These are phyloP conservation scores for Groenewaldozyma tartarivorans DNA, from an alignment of 805 yeast species.

Conservation along the genomic window DNA sequence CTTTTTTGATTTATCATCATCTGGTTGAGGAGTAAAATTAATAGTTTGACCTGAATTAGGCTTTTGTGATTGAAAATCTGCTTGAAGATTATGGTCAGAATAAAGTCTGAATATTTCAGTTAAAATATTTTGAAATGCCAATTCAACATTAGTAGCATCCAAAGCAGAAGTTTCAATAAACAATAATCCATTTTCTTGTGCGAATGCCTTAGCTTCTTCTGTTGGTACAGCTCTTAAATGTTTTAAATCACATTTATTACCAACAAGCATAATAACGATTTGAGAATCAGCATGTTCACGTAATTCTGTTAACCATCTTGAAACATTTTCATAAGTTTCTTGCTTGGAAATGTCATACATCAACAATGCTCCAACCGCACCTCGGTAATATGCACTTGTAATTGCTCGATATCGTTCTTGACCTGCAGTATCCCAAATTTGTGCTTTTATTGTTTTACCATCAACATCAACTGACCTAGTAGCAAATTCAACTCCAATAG, in stretches of 20 bases:
- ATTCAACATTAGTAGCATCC: slow-evolving; percentile 88
- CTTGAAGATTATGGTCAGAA: slow-evolving; percentile 86
- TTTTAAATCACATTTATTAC: slow-evolving; percentile 91
- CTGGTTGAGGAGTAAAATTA: slow-evolving; percentile 86
- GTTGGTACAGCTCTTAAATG: slow-evolving; percentile 96
- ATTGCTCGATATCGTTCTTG: slow-evolving; percentile 98
- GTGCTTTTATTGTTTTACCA: slow-evolving; percentile 92
- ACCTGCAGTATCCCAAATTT: slow-evolving; percentile 99
- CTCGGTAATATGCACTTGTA: slow-evolving; percentile 94
- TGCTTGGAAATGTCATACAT: slow-evolving; percentile 95
- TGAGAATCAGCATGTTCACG: slow-evolving; percentile 96
- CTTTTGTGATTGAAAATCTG: slow-evolving; percentile 50
- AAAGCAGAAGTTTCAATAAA: slow-evolving; percentile 92
- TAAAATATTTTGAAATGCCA: slow-evolving; percentile 85
- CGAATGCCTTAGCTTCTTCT: slow-evolving; percentile 92
- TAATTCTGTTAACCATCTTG: slow-evolving; percentile 88
- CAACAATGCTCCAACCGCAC: slow-evolving; percentile 94
- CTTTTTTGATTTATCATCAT: slow-evolving; percentile 46
- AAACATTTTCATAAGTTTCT: slow-evolving; percentile 80
- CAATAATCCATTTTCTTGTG: slow-evolving; percentile 78
- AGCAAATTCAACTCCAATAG: slow-evolving; percentile 97
- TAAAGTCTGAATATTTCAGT: slow-evolving; percentile 93
- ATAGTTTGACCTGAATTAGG: slow-evolving; percentile 86
- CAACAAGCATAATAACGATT: slow-evolving; percentile 92
- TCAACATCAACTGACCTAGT: slow-evolving; percentile 91